These are phyloP conservation scores for Ensete glaucum DNA, from an alignment of 176 grass and related monocot genomes.

Conservation along the genomic window DNA sequence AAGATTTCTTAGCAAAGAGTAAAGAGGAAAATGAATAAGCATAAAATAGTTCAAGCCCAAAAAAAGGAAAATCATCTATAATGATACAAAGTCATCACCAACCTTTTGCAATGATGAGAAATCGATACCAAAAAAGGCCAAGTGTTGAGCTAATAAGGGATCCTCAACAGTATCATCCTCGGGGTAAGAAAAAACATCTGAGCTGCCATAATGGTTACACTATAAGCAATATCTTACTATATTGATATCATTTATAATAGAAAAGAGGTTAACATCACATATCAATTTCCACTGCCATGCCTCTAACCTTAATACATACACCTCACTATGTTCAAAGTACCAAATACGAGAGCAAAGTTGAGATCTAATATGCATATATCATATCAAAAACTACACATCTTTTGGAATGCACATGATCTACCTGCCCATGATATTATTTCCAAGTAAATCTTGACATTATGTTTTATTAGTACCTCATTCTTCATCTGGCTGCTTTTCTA, in stretches of 20 bases:
- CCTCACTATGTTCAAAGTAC: too few species aligned
- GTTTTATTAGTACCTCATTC: too few species aligned
- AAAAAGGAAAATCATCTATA: neutral
- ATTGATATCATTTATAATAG: neutral
- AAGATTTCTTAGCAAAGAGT: neutral
- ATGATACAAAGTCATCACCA: slow-evolving; percentile 4
- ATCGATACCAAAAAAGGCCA: slow-evolving; percentile 91
- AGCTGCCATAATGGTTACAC: slow-evolving; percentile 57
- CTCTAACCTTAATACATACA: neutral
- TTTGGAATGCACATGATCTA: too few species aligned
- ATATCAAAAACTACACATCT: too few species aligned
- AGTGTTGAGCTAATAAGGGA: slow-evolving; percentile 88
- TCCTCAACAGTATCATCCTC: slow-evolving; percentile 96
- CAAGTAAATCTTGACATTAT: too few species aligned
- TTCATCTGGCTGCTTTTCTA: too few species aligned
- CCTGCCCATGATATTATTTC: too few species aligned
- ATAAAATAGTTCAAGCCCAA: neutral
- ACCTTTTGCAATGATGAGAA: slow-evolving; percentile 99
- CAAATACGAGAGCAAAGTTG: too few species aligned
- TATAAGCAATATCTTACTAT: slow-evolving; percentile 28
- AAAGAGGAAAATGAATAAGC: neutral
- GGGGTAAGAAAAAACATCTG: slow-evolving; percentile 98
- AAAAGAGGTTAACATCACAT: neutral
- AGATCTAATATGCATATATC: too few species aligned
- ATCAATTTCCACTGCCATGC: neutral